Base-by-base conservation (phyloP, 805 yeast species). In the Yarrowia osloensis region DNA sequence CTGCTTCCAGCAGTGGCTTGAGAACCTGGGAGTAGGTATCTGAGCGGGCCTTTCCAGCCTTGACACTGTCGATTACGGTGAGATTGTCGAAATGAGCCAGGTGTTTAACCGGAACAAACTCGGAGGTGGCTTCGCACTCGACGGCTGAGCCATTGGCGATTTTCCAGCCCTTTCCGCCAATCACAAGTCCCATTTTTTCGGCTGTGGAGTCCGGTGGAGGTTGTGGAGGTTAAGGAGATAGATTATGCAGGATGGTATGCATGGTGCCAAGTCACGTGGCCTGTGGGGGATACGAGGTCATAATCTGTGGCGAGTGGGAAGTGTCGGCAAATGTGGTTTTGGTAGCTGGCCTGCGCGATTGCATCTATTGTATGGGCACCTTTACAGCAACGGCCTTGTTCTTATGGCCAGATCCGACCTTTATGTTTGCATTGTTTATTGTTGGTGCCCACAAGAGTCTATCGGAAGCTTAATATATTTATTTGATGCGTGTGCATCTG, bases 31-130 rank as follows among this genome's bases (percentile, higher is more conserved):
- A 73, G 68, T 77, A 78, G 8, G 73, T 54, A 8, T 66, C 69
- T 2, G 72, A 70, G 37, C 76, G 73, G 29, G 55, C 49, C 13
- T 69, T 54, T 11, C 79, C 80, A 1, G 80, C 75, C 3, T 67
- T 57, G 49, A 72, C 70, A 13, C 79, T 76, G 68, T 77, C 78
- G 5, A 78, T 71, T 19, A 78, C 74, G 0, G 77, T 75, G 26
- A 78, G 69, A 63, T 71, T 70, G 19, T 71, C 55, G 47, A 74
- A 68, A 29, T 71, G 73, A 8, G 49, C 42, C 1, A 4, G 39
- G 3, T 22, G 12, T 11, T 15, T 4, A 24, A 61, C 50, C 6
- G 2, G n/a, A 1, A 2, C 5, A 13, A 61, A 31, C 5, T 17
- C 65, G 4, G 29, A n/a, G 8, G 28, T 28, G 12, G 21, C 33